Evolutionary conservation across 192 early-diverging fungal genomes (phyloP), one percentile per base, ranked within the genome.

Genomic region (Coemansia asiatica): DNA sequence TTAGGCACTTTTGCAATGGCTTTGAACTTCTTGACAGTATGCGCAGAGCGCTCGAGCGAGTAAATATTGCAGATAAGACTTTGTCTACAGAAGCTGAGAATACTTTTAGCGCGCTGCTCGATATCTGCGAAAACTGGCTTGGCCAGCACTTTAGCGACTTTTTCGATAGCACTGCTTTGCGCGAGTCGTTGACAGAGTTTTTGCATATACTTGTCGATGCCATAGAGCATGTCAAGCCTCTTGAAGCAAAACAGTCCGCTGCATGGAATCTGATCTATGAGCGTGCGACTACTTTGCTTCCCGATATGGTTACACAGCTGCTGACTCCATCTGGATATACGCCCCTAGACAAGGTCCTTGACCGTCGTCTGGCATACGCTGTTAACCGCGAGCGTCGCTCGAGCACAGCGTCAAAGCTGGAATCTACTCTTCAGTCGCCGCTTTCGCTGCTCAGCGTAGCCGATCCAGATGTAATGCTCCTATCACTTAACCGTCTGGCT

Each of bases 121-220:
- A 87, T 51, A 67, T 87, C 10, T 67, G 88, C 36, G 76, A 85
- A 40, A 86, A 87, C 64, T 91, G 90, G 90, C 66, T 88, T 15
- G 64, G 71, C 21, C 62, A 79, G 28, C 83, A 86, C 66, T 82
- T 85, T 67, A 69, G 76, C 48, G 90, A 91, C 62, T 88, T 91
- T 58, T 54, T 87, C 28, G 87, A 91, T 60, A 82, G 86, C 56
- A 53, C 83, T 15, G 66, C 68, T n/a, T 64, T 87, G 55, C 83
- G 83, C 54, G 79, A 83, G 35, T 63, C 79, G 1, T 68, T 83
- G 69, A 70, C 81, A 2, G 75, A 73, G 60, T 82, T 81, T 54
- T 51, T 83, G 46, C 53, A 65, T 0, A 54, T 61, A 27, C 65
- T 75, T 21, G 58, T 27, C 18, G 25, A 26, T 8, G 35, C 65